Evolutionary conservation across 202 grass and related monocot species (phyloP).

Genomic region (Setaria viridis): DNA sequence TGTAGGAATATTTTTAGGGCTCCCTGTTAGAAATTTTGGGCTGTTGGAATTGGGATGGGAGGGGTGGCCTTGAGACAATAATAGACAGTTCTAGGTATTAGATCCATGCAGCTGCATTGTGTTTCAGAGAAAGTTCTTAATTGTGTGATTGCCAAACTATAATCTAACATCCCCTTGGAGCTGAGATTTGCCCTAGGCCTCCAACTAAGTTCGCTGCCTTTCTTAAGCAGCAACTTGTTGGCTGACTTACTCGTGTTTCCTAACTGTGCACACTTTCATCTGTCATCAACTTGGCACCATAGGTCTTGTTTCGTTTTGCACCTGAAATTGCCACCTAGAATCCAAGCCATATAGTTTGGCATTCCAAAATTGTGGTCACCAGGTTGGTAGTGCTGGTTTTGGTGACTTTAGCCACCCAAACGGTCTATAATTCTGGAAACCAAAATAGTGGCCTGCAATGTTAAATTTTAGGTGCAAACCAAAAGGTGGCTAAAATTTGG

Average conservation of each 20-base stretch:
- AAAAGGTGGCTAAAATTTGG: neutral
- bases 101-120: neutral
- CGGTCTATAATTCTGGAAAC: neutral
- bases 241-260: neutral
- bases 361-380: neutral
- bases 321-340: neutral
- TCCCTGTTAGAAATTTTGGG: neutral
- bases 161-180: neutral
- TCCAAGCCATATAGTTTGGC: neutral
- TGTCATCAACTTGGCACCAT: neutral
- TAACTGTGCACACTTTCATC: neutral
- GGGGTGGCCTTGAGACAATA: neutral
- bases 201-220: neutral
- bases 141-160: neutral
- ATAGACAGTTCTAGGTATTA: neutral
- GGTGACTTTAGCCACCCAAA: neutral
- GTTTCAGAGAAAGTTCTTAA: neutral
- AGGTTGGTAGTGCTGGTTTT: neutral
- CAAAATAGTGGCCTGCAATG: neutral
- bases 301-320: neutral
- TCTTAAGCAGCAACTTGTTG: neutral
- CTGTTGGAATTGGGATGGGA: neutral
- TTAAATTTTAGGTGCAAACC: neutral
- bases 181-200: neutral
- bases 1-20: neutral